Percentiles rank a stretch among this genome's conserved stretches.
Conservation (phyloP, 345 rosid genomes). For the Syzygium jambos region DNA sequence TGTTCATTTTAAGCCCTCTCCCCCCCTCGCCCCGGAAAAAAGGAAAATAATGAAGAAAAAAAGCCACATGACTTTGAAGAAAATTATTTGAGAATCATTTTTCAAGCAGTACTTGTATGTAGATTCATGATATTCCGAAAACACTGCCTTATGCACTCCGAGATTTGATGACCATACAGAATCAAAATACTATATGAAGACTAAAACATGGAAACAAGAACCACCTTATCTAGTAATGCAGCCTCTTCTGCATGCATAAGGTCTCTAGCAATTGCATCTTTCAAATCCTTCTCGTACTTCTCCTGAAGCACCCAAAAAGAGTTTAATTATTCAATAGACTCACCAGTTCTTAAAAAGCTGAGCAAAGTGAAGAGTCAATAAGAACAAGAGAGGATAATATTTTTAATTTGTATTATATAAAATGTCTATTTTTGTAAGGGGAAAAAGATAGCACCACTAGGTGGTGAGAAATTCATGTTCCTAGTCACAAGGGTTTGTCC, state of each 20-base stretch:
- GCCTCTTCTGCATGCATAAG: slow-evolving; percentile 96
- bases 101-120: not conserved
- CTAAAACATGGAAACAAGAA: not conserved
- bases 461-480: not conserved
- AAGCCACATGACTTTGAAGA: not conserved
- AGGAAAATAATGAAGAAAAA: not conserved
- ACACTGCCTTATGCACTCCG: not conserved
- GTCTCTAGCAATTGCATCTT: slow-evolving; percentile 86
- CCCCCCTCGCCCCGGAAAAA: not conserved
- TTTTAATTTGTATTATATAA: not conserved
- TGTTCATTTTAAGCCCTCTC: not conserved
- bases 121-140: not conserved
- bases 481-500: not conserved
- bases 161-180: not conserved
- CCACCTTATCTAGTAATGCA: slow-evolving; percentile 90
- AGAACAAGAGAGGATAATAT: not conserved
- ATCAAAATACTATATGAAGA: slow-evolving; percentile 4
- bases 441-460: not conserved
- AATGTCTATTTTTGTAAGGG: not conserved
- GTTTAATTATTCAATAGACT: not conserved
- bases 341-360: not conserved
- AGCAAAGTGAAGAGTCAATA: not conserved
- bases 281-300: slow-evolving; percentile 79
- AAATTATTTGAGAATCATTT: not conserved
- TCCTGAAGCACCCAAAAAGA: slow-evolving; percentile 34